Conservation (phyloP, 1,284 basidiomycete species). For the Ustilago tritici region DNA sequence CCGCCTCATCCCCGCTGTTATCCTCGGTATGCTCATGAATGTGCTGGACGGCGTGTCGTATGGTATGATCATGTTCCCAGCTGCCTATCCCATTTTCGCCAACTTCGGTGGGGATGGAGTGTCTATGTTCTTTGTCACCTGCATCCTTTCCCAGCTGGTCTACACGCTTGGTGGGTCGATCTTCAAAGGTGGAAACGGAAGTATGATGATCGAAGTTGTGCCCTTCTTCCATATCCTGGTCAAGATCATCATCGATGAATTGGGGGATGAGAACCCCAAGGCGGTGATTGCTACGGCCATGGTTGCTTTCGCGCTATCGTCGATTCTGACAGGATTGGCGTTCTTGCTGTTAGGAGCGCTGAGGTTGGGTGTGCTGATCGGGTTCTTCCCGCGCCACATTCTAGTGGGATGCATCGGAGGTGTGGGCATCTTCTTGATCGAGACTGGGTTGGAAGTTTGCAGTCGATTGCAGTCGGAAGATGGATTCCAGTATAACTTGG, state of each 20-base stretch:
- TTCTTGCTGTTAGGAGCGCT: conserved; percentile 75
- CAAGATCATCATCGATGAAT: conserved; percentile 78
- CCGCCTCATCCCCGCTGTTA: conserved; percentile 77
- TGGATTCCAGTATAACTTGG: conserved; percentile 78
- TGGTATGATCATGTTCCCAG: conserved; percentile 89
- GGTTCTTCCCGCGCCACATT: conserved; percentile 97
- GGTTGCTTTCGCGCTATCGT: conserved; percentile 87
- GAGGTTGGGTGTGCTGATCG: conserved; percentile 85
- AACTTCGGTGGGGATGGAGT: conserved; percentile 89
- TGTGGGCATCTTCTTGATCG: conserved; percentile 85
- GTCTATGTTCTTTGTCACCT: conserved; percentile 75
- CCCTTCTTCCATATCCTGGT: conserved; percentile 96
- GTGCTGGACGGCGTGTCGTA: conserved; percentile 87
- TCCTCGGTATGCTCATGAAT: conserved; percentile 88
- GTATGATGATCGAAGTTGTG: conserved; percentile 96
- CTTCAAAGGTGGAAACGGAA: conserved; percentile 83
- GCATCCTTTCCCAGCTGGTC: conserved; percentile 83
- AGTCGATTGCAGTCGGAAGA: conserved; percentile 82
- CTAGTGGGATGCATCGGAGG: conserved; percentile 87
- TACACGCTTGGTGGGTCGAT: conserved; percentile 87
- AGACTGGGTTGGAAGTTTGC: conserved; percentile 78
- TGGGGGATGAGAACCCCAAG: conserved; percentile 78
- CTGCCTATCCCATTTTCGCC: conserved; percentile 78
- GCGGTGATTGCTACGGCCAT: conserved; percentile 91
- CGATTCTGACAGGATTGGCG: conserved; percentile 82